Conservation (phyloP, 768 basidiomycete genomes). For the Amanita muscaria region DNA sequence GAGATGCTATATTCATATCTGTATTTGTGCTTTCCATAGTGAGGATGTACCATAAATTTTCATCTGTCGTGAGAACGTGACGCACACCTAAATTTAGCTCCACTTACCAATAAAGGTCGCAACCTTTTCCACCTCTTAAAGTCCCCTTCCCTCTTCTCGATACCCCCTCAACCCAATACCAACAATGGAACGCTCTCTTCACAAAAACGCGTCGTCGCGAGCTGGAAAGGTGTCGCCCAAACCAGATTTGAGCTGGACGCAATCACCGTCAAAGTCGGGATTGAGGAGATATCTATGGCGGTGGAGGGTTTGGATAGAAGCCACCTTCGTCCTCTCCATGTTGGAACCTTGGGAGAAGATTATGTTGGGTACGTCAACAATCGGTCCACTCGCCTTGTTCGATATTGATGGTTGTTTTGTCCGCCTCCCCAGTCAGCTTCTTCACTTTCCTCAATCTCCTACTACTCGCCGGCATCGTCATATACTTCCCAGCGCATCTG, state of each 20-base stretch:
- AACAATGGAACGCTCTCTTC: background rate
- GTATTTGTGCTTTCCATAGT: no score
- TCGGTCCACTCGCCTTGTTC: background rate
- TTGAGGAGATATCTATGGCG: constrained; percentile 34
- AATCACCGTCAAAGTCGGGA: constrained; percentile 15
- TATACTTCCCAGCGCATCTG: constrained; percentile 53
- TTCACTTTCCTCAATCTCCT: constrained; percentile 31
- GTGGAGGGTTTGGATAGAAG: constrained; percentile 46
- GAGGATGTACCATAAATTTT: no score
- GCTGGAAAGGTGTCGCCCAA: constrained; percentile 8
- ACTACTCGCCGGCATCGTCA: constrained; percentile 40
- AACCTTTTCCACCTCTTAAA: background rate
- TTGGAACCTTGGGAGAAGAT: constrained; percentile 66
- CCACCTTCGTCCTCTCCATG: constrained; percentile 50
- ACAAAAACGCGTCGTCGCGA: background rate
- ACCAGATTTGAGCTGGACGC: constrained; percentile 15
- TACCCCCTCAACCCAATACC: no score
- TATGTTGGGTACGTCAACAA: constrained; percentile 41
- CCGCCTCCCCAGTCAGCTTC: constrained; percentile 27
- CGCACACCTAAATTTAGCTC: background rate
- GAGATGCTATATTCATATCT: no score
- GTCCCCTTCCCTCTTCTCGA: background rate
- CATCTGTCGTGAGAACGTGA: background rate
- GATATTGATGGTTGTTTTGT: background rate
- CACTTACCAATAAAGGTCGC: no score